These are phyloP conservation scores for Cercospora sp. DNA, from an alignment of 2,329 filamentous ascomycete species.

Conservation along the genomic window DNA sequence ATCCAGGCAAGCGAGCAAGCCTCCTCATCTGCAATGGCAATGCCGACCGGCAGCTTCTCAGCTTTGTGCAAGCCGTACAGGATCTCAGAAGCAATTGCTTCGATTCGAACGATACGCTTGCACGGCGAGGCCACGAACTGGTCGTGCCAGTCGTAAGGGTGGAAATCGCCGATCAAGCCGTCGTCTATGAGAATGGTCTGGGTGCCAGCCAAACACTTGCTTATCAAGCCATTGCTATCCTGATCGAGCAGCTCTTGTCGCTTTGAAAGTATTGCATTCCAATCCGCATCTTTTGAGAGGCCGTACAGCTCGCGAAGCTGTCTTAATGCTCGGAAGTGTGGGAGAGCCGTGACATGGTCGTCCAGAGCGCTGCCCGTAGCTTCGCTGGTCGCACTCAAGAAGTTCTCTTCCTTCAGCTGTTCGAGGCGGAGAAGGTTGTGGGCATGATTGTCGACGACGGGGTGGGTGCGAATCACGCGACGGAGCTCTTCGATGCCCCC, in stretches of 20 bases:
- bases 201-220: slow-evolving; percentile 68
- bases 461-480: slow-evolving; percentile 39
- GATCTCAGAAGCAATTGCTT: slow-evolving; percentile 67
- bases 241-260: slow-evolving; percentile 50
- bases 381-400: slow-evolving; percentile 70
- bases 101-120: slow-evolving; percentile 76
- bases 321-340: slow-evolving; percentile 68
- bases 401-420: slow-evolving; percentile 52
- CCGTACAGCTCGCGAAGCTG: slow-evolving; percentile 67
- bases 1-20: slow-evolving; percentile 41
- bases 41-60: slow-evolving; percentile 33
- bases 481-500: slow-evolving; percentile 32
- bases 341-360: slow-evolving; percentile 60
- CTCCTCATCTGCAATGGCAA: slow-evolving; percentile 36
- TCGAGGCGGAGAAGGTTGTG: slow-evolving; percentile 65
- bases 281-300: slow-evolving; percentile 59
- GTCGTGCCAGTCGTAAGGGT: slow-evolving; percentile 66
- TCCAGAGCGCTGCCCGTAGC: slow-evolving; percentile 68
- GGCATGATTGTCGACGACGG: slow-evolving; percentile 73
- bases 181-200: slow-evolving; percentile 79
- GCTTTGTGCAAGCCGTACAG: slow-evolving; percentile 50
- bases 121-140: slow-evolving; percentile 63
- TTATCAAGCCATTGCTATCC: slow-evolving; percentile 57
- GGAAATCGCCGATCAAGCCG: slow-evolving; percentile 62
- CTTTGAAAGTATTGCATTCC: slow-evolving; percentile 57